Conservation (phyloP, 768 basidiomycete genomes). For the Scleroderma bovista region DNA sequence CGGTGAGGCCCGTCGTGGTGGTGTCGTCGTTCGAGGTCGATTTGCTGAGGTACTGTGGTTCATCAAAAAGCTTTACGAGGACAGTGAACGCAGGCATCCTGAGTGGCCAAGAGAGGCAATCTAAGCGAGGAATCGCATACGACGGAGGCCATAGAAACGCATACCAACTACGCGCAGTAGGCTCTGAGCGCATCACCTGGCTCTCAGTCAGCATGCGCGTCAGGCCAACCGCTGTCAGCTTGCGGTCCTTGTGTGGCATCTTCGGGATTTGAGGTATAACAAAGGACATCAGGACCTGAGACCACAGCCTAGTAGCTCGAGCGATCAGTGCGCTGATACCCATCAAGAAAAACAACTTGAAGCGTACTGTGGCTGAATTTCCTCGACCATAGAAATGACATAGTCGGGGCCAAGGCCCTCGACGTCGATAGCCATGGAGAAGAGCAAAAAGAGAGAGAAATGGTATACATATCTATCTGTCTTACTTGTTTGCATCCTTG, state of each 20-base stretch:
- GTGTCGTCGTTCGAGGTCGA: conserved; percentile 40
- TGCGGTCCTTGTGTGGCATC: conserved; percentile 77
- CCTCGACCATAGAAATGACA: conserved; percentile 71
- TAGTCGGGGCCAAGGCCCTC: conserved; percentile 75
- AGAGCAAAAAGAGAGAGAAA: conserved; percentile 75
- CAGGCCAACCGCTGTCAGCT: conserved; percentile 76
- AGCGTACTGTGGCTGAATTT: conserved; percentile 72
- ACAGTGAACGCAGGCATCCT: conserved; percentile 71
- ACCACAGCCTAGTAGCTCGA: conserved; percentile 54
- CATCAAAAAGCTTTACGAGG: conserved; percentile 70
- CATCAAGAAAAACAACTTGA: not conserved
- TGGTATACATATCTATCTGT: conserved; percentile 84
- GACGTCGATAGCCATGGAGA: conserved; percentile 67
- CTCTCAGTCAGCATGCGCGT: conserved; percentile 76
- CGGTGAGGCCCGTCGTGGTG: conserved; percentile 51
- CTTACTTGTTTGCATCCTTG: conserved; percentile 80
- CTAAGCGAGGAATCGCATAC: not conserved
- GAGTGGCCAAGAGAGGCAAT: not conserved
- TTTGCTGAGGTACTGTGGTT: conserved; percentile 61
- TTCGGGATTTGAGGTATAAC: conserved; percentile 78
- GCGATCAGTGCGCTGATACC: not conserved
- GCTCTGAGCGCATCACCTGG: conserved; percentile 58
- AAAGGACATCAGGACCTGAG: conserved; percentile 70
- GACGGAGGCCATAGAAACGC: conserved; percentile 8
- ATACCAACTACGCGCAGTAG: conserved; percentile 62